Percentiles rank a stretch among this genome's conserved stretches.
These are phyloP conservation scores for Coemansia sp. DNA, from an alignment of 192 early-diverging fungal genomes.

Conservation along the genomic window DNA sequence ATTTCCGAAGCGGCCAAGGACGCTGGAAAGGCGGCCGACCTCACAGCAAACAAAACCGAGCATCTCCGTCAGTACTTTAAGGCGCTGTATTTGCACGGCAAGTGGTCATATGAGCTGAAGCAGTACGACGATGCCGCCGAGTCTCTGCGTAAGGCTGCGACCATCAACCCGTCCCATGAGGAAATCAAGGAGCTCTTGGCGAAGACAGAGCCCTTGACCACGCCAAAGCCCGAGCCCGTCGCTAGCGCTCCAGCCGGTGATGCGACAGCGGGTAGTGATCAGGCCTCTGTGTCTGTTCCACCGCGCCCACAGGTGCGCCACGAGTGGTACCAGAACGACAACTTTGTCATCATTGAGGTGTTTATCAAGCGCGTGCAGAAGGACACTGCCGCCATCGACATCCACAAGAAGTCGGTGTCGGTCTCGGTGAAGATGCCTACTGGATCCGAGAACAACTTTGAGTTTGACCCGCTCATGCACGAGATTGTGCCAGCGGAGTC, in stretches of 20 bases:
- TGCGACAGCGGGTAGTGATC: neutral
- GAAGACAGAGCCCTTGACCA: conserved; percentile 47
- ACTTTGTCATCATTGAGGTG: conserved; percentile 80
- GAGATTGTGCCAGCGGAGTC: conserved; percentile 71
- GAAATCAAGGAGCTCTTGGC: conserved; percentile 38
- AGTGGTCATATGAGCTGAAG: conserved; percentile 58
- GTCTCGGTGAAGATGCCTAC: conserved; percentile 81
- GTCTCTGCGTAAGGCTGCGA: conserved; percentile 58
- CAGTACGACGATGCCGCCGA: conserved; percentile 64
- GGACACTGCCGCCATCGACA: conserved; percentile 69
- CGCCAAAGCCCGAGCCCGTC: conserved; percentile 33
- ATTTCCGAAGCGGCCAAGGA: conserved; percentile 64
- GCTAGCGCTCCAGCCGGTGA: neutral
- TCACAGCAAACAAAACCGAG: conserved; percentile 57
- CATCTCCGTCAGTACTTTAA: conserved; percentile 60
- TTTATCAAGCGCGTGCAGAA: conserved; percentile 87
- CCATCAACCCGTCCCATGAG: conserved; percentile 59
- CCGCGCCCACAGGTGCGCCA: conserved; percentile 62
- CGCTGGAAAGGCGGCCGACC: conserved; percentile 60
- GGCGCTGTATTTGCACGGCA: conserved; percentile 68
- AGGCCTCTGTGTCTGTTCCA: conserved; percentile 7
- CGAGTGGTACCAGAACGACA: conserved; percentile 98
- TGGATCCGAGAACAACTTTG: conserved; percentile 86
- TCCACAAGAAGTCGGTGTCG: conserved; percentile 65
- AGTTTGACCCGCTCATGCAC: conserved; percentile 87